These are phyloP conservation scores for Triticum timopheevii DNA, from an alignment of 176 grass and related monocot species.

Conservation along the genomic window DNA sequence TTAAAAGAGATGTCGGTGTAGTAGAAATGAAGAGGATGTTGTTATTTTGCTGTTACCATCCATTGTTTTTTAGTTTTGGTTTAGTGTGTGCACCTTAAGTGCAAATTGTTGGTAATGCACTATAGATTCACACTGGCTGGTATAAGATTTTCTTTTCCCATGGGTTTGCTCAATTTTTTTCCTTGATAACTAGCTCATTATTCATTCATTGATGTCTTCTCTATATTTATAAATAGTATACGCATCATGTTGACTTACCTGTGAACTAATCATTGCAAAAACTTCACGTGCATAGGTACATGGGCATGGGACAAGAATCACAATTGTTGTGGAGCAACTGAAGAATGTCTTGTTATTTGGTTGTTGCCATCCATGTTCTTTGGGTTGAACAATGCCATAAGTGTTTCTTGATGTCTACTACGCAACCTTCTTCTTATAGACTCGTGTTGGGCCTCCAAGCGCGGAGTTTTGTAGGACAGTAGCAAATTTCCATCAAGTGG, in stretches of 20 bases:
- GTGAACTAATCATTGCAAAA: not conserved
- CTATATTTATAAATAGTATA: not conserved
- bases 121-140: not conserved
- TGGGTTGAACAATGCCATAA: too few species aligned
- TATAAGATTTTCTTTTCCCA: not conserved
- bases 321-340: not conserved
- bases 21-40: not conserved
- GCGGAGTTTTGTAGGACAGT: too few species aligned
- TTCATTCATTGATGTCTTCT: not conserved
- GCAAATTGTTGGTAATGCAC: not conserved
- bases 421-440: too few species aligned
- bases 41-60: not conserved
- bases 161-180: not conserved
- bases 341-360: not conserved
- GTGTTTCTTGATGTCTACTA: too few species aligned
- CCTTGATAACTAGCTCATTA: not conserved
- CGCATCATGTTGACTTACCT: not conserved
- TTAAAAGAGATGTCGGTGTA: too few species aligned
- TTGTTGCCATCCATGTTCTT: not conserved
- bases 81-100: too few species aligned
- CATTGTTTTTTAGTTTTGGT: not conserved
- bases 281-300: not conserved
- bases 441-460: too few species aligned
- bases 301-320: not conserved
- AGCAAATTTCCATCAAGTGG: too few species aligned